Evolutionary conservation across 2,329 filamentous ascomycete species (phyloP).

Genomic region (Massarina eburnea): DNA sequence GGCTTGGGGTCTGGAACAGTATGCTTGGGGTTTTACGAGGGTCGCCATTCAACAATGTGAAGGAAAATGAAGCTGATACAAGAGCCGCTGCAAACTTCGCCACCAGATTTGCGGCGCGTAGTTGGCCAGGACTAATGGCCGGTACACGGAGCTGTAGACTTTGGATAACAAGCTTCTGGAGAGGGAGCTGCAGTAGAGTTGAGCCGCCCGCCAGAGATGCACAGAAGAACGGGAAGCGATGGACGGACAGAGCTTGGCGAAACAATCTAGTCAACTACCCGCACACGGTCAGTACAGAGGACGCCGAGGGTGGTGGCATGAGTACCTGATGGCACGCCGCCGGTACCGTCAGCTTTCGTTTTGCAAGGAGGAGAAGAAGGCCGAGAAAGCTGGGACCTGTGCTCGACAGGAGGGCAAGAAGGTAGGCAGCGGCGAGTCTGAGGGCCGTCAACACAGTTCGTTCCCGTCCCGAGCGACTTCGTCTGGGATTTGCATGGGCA

Average conservation of each 20-base stretch:
- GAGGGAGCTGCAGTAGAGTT: constrained; percentile 46
- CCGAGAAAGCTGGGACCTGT: constrained; percentile 24
- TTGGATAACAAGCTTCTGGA: constrained; percentile 19
- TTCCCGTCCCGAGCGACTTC: too few species aligned
- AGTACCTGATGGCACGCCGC: constrained; percentile 26
- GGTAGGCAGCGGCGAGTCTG: constrained; percentile 30
- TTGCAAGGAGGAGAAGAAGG: constrained; percentile 19
- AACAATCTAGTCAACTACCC: constrained; percentile 33
- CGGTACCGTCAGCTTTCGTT: constrained; percentile 17
- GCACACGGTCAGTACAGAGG: neutral
- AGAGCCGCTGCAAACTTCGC: constrained; percentile 49
- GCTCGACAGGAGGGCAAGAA: constrained; percentile 30
- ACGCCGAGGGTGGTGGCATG: too few species aligned
- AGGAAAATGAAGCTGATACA: constrained; percentile 53
- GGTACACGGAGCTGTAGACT: constrained; percentile 10
- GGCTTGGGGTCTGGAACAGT: constrained; percentile 6
- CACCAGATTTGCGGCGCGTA: constrained; percentile 4
- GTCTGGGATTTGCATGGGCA: too few species aligned
- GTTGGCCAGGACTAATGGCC: constrained; percentile 10
- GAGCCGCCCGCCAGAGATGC: constrained; percentile 55
- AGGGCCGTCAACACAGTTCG: constrained; percentile 3
- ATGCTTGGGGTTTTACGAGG: constrained; percentile 15
- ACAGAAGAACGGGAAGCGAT: constrained; percentile 57
- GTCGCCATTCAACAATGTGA: constrained; percentile 50
- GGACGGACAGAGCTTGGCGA: constrained; percentile 43